phyloP scores from a whole-genome alignment of 495 filamentous ascomycete genomes.

The Pseudoneurospora amorphoporcata region DNA sequence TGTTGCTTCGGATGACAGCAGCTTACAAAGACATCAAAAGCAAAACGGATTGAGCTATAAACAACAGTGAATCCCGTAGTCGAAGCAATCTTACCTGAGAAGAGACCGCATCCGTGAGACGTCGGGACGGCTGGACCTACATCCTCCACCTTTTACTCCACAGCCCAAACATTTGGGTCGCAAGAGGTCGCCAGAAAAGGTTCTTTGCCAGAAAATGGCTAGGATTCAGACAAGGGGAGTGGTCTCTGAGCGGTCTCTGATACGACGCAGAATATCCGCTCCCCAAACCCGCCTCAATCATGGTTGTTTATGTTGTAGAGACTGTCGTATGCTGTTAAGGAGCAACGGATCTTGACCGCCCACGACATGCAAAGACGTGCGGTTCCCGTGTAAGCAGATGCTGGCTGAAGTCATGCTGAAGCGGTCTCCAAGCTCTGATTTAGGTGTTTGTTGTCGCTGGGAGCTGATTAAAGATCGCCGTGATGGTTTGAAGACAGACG shows the following conservation, averaged over 20 bases:
- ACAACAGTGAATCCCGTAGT: neutral
- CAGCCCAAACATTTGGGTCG: no score
- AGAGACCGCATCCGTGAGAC: neutral
- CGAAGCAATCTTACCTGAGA: neutral
- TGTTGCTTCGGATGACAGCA: neutral
- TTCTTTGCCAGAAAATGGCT: neutral
- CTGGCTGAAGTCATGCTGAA: neutral
- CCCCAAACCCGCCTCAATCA: neutral
- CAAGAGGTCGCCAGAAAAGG: neutral
- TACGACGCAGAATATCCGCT: neutral
- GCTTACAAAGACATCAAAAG: neutral
- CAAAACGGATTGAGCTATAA: neutral
- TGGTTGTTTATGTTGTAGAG: neutral
- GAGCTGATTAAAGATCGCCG: neutral
- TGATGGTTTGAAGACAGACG: neutral
- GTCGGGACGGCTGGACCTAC: no score
- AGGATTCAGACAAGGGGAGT: neutral
- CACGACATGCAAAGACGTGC: neutral
- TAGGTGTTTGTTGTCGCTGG: neutral
- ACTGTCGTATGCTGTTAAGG: neutral
- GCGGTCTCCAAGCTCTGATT: neutral
- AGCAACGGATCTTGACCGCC: neutral
- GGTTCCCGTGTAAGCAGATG: neutral
- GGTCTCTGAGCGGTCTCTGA: neutral
- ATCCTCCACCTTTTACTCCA: no score